These are phyloP conservation scores for Eucommia ulmoides DNA, from an alignment of 257 asterid species.

Conservation along the genomic window DNA sequence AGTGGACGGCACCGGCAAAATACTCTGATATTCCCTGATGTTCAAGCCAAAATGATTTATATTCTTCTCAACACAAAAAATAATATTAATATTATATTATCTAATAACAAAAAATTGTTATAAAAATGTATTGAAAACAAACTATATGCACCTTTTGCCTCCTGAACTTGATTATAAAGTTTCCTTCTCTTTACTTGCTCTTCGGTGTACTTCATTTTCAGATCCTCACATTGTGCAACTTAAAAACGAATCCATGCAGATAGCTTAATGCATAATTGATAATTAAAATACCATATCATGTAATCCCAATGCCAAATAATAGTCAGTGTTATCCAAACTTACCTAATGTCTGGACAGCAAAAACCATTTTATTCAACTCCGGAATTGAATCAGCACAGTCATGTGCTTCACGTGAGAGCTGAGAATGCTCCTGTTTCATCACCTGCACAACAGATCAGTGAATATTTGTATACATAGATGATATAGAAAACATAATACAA, in stretches of 20 bases:
- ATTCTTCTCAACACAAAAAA: neutral
- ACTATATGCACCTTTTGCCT: conserved; percentile 98
- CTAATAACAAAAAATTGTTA: neutral
- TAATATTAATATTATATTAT: neutral
- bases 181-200: conserved; percentile 87
- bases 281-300: no score
- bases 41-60: conserved; percentile 3
- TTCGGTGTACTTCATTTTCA: conserved; percentile 74
- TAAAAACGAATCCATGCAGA: conserved; percentile 15
- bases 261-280: no score
- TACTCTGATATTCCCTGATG: conserved; percentile 88
- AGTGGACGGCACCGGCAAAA: conserved; percentile 97
- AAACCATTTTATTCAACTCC: conserved; percentile 74
- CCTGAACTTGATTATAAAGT: conserved; percentile 86
- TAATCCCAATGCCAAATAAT: neutral
- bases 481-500: neutral
- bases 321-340: conserved; percentile 17
- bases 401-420: conserved; percentile 83
- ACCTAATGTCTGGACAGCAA: conserved; percentile 91
- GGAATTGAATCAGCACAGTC: conserved; percentile 82
- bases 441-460: conserved; percentile 23
- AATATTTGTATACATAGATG: neutral
- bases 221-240: conserved; percentile 95
- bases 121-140: neutral
- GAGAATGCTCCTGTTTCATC: conserved; percentile 74